Evolutionary conservation across 2,329 filamentous ascomycete species (phyloP), one percentile per base, ranked within the genome.

Genomic region (Aureobasidium lini): DNA sequence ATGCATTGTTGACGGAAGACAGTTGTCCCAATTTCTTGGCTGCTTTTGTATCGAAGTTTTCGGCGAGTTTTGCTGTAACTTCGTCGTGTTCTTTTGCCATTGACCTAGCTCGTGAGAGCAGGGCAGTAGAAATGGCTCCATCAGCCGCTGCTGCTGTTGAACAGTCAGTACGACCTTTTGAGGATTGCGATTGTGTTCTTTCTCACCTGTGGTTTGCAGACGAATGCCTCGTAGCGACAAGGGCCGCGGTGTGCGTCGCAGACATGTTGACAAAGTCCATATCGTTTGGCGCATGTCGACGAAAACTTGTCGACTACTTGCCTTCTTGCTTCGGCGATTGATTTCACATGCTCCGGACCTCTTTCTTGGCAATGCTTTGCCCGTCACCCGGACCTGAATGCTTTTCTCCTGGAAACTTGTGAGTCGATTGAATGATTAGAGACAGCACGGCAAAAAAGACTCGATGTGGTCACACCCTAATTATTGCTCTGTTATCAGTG

Each of bases 1-100:
- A 67, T 3, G 81, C 80, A 40, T 75, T 71, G 37, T 79, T 76
- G 4, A 84, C 76, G 18, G 75, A 70, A 15, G 77, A 74, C 54
- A 85, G 73, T 65, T 85, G 80, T 42, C 82, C 83, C 32, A 81
- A 68, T 63, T 79, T 79, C 71, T 83, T 85, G 43, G 84, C 84
- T 6, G 77, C 72, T 52, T 74, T 74, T 9, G 78, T 72, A 63
- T 85, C 81, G 65, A 84, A 87, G 49, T 77, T 75, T 62, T 78
- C 73, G 18, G 76, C 75, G 31, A 86, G 76, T 64, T 77, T 75
- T 10, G 77, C 71, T 0, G 77, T 77, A 31, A 86, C 75, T n/a
- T 72, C 70, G 7, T 75, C 71, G 71, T 86, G 81, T 67, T 86
- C 83, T 16, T 73, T 66, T 13, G 81, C 78, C 28, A 86, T 71